Base-by-base conservation (phyloP, 352 stramenopile genomes). In the Phytophthora pisi region DNA sequence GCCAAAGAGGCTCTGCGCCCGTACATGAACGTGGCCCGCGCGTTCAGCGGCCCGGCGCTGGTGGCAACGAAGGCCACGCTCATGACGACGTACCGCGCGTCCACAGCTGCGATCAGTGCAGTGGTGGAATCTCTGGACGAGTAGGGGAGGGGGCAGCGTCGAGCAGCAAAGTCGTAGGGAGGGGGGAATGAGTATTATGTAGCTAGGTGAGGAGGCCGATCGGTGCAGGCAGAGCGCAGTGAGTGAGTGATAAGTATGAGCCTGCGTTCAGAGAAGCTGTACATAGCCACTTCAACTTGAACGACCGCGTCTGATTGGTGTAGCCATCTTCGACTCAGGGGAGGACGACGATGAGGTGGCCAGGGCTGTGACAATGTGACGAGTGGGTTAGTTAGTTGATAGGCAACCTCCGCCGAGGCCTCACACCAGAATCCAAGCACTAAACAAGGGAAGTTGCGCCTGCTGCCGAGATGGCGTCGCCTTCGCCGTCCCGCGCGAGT, bases 21-120 rank as follows among this genome's bases (percentile, higher is more conserved):
- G 30, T 94, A 92, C 51, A 67, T 91, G 59, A 90, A 80, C 26
- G 79, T 94, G 20, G 84, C 84, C 53, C 72, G 72, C 28, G 78
- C 86, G 10, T 92, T 94, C 51, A 94, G 84, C 53, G 66, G 84
- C 16, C 86, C 86, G 4, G 86, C 86, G 30, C 74, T 94, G 55
- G 53, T 84, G 55, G 86, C 84, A 6, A 75, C 84, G 2, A 89
- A 81, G 46, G 74, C 82, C n/a, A 89, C 86, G 18, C 56, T 92
- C 42, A 77, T 82, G 57, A 94, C 86, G 60, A 92, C 86, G 11
- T 88, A 92, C 51, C 72, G 76, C 16, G 84, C 84, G 28, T 92
- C 86, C 11, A 77, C 72, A 8, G 86, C 86, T n/a, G 86, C 84
- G 18, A 66, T 90, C n/a, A 78, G 82, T 11, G 86, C 86, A 10